Percentiles rank a stretch among this genome's conserved stretches.
These are phyloP conservation scores for Aristolochia californica DNA, from an alignment of 164 flowering plant genomes.

Conservation along the genomic window DNA sequence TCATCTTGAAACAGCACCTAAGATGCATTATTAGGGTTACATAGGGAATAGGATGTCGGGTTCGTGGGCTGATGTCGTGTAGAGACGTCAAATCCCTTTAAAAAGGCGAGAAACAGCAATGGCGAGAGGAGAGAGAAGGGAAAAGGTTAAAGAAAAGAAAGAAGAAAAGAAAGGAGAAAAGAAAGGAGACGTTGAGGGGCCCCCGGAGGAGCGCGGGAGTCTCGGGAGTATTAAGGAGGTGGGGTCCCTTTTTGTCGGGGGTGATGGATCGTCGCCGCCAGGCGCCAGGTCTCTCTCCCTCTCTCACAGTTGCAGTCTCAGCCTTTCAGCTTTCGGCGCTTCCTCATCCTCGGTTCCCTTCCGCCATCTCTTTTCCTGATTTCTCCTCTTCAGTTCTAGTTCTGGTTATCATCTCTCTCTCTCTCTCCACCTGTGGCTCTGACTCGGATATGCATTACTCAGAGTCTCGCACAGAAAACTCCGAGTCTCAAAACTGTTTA, in stretches of 20 bases:
- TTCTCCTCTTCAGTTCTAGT: background rate
- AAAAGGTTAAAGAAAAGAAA: too few relatives aligned
- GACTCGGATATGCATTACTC: background rate
- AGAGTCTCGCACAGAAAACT: background rate
- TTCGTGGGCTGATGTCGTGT: constrained; percentile 3
- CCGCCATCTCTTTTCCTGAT: background rate
- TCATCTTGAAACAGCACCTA: background rate
- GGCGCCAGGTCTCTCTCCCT: too few relatives aligned
- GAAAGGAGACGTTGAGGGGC: background rate
- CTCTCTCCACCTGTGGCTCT: constrained; percentile 4
- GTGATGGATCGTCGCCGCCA: background rate
- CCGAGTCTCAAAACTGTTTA: background rate
- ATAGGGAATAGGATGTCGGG: background rate
- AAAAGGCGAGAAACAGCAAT: background rate
- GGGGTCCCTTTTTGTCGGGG: constrained; percentile 2
- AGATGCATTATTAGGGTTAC: constrained; percentile 1
- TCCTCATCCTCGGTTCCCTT: background rate
- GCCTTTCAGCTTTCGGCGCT: too few relatives aligned
- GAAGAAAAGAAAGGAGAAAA: background rate
- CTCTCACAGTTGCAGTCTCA: too few relatives aligned
- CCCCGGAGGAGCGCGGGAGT: constrained; percentile 9
- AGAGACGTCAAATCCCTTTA: constrained; percentile 5
- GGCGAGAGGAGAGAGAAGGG: background rate
- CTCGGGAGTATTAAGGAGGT: constrained; percentile 5
- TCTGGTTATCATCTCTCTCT: background rate